Conservation (phyloP, 495 filamentous ascomycete species). For the Annulohypoxylon maeteangense region DNA sequence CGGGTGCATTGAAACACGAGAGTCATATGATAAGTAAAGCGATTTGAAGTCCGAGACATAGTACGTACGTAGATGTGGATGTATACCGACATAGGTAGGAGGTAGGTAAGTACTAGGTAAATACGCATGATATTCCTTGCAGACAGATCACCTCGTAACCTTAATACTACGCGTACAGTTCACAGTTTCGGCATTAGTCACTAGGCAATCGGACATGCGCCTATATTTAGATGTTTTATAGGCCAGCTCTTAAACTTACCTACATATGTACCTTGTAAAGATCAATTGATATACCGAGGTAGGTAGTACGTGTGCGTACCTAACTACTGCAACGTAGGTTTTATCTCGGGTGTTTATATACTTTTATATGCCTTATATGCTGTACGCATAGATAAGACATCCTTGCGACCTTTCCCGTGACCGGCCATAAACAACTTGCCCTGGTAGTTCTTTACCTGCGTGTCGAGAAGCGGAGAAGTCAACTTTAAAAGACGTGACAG, state of each 20-base stretch:
- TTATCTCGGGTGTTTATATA: neutral
- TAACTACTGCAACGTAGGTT: neutral
- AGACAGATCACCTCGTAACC: conserved; percentile 12
- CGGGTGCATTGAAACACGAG: neutral
- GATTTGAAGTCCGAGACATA: neutral
- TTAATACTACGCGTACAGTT: neutral
- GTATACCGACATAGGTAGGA: neutral
- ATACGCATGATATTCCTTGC: neutral
- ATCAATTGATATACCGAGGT: neutral
- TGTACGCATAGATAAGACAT: neutral
- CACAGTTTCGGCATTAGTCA: conserved; percentile 4
- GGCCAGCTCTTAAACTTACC: neutral
- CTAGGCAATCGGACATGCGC: conserved; percentile 4
- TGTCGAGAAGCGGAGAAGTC: conserved; percentile 1
- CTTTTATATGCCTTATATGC: neutral
- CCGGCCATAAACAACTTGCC: neutral
- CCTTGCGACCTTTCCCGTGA: neutral
- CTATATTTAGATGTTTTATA: conserved; percentile 29
- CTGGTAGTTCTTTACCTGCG: neutral
- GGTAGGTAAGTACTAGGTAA: too few species aligned
- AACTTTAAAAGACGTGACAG: conserved; percentile 28
- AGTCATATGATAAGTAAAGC: neutral
- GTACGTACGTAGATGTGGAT: neutral
- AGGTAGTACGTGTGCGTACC: conserved; percentile 3
- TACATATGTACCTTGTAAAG: neutral